These are phyloP conservation scores for Closterium sp. DNA, from an alignment of 139 green algal species.

Conservation along the genomic window DNA sequence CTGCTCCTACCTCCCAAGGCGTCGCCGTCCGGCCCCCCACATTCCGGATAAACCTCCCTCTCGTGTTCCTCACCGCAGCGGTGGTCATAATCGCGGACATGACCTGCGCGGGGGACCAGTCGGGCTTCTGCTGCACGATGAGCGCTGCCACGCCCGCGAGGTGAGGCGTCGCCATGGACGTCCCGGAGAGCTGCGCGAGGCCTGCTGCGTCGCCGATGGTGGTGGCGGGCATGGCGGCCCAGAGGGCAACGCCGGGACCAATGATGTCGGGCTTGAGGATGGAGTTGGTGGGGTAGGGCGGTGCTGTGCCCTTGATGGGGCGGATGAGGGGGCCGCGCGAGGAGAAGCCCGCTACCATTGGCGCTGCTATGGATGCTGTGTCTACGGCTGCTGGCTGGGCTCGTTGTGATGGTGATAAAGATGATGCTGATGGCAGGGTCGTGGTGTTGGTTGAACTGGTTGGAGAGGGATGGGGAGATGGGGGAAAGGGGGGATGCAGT, in stretches of 20 bases:
- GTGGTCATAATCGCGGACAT: slow-evolving; percentile 12
- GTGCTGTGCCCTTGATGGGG: not conserved
- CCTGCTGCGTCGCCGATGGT: not conserved
- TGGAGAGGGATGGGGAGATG: not conserved
- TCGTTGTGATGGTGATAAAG: not conserved
- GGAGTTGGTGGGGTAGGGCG: not conserved
- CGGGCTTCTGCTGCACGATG: slow-evolving; percentile 25
- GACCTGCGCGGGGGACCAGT: not conserved
- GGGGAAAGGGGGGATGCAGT: too few species aligned
- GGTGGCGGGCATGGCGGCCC: not conserved
- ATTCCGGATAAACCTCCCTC: not conserved
- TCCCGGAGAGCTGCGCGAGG: not conserved
- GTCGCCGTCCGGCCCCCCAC: not conserved
- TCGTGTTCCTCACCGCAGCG: not conserved
- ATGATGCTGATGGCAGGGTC: not conserved
- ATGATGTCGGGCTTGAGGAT: not conserved
- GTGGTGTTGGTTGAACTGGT: not conserved
- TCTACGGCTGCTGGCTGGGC: not conserved
- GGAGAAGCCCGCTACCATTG: not conserved
- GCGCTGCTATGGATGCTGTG: not conserved
- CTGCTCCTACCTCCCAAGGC: slow-evolving; percentile 3
- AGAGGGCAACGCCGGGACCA: not conserved
- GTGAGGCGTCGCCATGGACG: slow-evolving; percentile 19
- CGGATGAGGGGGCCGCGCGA: not conserved
- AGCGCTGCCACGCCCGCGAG: slow-evolving; percentile 1